A percentile compares a stretch with the other conserved stretches of the same genome.
Conservation (phyloP, 768 basidiomycete species). For the Boletus tylopilopsis region DNA sequence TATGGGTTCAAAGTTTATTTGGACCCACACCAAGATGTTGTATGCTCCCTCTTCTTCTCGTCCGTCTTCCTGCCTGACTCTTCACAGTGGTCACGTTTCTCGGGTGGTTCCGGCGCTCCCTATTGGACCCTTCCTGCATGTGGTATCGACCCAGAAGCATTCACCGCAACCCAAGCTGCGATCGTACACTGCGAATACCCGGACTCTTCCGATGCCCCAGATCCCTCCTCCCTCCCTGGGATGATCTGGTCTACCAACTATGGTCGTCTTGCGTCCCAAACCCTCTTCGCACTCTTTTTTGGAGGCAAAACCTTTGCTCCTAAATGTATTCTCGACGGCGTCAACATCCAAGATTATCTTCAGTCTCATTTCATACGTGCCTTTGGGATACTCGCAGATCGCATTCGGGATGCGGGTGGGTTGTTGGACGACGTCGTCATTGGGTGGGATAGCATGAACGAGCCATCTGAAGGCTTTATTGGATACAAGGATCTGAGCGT, state of each 20-base stretch:
- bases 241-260: slow-evolving; percentile 99
- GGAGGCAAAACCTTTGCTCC: slow-evolving; percentile 89
- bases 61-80: background rate
- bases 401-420: slow-evolving; percentile 68
- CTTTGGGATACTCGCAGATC: slow-evolving; percentile 70
- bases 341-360: slow-evolving; percentile 88
- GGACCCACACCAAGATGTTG: slow-evolving; percentile 95
- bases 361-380: slow-evolving; percentile 75
- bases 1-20: slow-evolving; percentile 90
- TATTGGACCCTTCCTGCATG: slow-evolving; percentile 92
- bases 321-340: slow-evolving; percentile 83
- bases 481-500: slow-evolving; percentile 63
- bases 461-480: slow-evolving; percentile 79
- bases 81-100: slow-evolving; percentile 88
- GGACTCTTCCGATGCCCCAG: slow-evolving; percentile 43
- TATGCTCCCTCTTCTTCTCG: slow-evolving; percentile 39
- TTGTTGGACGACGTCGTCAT: slow-evolving; percentile 85
- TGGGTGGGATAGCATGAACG: slow-evolving; percentile 97
- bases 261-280: slow-evolving; percentile 80
- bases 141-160: slow-evolving; percentile 81
- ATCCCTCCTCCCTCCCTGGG: slow-evolving; percentile 75
- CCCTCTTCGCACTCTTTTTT: slow-evolving; percentile 93
- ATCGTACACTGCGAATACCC: slow-evolving; percentile 91
- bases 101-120: slow-evolving; percentile 91
- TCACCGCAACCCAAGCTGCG: slow-evolving; percentile 82